Evolutionary conservation across 768 basidiomycete species (phyloP).

Genomic region (Mycena crocata): DNA sequence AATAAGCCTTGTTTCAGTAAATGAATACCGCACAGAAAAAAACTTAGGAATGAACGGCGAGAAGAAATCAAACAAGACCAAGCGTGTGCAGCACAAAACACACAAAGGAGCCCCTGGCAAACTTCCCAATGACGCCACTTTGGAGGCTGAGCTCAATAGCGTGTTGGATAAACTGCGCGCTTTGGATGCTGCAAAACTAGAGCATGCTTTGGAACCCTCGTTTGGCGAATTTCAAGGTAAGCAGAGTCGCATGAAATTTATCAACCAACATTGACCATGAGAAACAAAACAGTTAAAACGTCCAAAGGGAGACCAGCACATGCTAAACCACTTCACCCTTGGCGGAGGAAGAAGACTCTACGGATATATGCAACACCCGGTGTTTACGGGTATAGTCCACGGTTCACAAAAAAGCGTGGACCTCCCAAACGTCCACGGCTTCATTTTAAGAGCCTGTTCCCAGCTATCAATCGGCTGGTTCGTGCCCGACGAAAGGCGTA

Average conservation of each 20-base stretch:
- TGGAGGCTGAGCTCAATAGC: neutral
- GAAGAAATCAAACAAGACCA: too few species aligned
- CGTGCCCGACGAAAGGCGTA: neutral
- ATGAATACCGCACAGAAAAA: neutral
- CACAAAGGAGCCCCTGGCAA: neutral
- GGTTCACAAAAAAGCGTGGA: slow-evolving; percentile 4
- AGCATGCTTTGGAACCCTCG: neutral
- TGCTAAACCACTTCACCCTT: neutral
- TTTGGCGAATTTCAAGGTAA: neutral
- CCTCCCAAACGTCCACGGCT: neutral
- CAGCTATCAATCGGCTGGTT: neutral
- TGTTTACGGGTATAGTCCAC: neutral
- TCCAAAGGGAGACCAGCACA: neutral
- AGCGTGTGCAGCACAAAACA: too few species aligned
- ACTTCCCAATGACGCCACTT: neutral
- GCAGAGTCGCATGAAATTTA: neutral
- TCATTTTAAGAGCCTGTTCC: neutral
- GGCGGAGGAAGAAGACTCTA: neutral
- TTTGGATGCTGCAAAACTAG: neutral
- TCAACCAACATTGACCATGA: too few species aligned
- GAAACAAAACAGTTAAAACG: neutral
- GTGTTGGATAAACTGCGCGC: neutral
- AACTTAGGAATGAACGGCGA: neutral
- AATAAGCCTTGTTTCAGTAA: neutral
- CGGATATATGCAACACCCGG: neutral